phyloP scores from a whole-genome alignment of 495 filamentous ascomycete genomes.

The Pyrenula massariospora region DNA sequence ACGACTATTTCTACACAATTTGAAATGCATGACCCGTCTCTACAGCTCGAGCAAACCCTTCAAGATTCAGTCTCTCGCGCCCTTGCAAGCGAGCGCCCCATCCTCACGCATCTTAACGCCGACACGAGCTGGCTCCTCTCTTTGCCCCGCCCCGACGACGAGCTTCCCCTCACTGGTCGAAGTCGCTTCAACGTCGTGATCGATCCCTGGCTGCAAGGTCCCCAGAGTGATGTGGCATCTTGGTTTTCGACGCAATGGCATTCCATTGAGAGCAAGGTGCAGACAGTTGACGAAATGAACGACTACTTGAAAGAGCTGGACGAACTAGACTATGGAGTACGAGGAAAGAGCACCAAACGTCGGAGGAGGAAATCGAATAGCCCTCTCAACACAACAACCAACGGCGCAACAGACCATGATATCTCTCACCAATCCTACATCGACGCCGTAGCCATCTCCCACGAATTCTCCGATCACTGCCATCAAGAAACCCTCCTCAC shows the following conservation, averaged over 20 bases:
- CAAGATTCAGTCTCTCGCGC: slow-evolving; percentile 14
- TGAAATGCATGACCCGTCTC: slow-evolving; percentile 8
- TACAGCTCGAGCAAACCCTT: slow-evolving; percentile 23
- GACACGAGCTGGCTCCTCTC: slow-evolving; percentile 47
- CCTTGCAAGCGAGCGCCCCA: slow-evolving; percentile 26
- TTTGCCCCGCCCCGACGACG: slow-evolving; percentile 29
- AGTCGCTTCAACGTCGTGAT: slow-evolving; percentile 38
- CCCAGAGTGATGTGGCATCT: slow-evolving; percentile 36
- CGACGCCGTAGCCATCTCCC: slow-evolving; percentile 35
- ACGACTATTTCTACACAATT: background rate
- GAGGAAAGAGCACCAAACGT: slow-evolving; percentile 6
- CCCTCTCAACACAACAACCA: background rate
- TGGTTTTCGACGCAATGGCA: slow-evolving; percentile 50
- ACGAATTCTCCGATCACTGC: slow-evolving; percentile 51
- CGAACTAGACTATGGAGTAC: slow-evolving; percentile 1
- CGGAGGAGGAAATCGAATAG: background rate
- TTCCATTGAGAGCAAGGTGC: slow-evolving; percentile 27
- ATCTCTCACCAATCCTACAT: slow-evolving; percentile 12
- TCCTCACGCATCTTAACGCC: slow-evolving; percentile 45
- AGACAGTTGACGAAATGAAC: slow-evolving; percentile 24
- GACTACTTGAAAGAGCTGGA: slow-evolving; percentile 13
- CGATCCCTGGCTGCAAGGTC: slow-evolving; percentile 42
- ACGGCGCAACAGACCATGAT: background rate
- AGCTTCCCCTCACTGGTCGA: slow-evolving; percentile 3
- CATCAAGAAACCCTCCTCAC: slow-evolving; percentile 39